Base-by-base conservation (phyloP, 257 asterid genomes). In the Nicotiana benthamiana region DNA sequence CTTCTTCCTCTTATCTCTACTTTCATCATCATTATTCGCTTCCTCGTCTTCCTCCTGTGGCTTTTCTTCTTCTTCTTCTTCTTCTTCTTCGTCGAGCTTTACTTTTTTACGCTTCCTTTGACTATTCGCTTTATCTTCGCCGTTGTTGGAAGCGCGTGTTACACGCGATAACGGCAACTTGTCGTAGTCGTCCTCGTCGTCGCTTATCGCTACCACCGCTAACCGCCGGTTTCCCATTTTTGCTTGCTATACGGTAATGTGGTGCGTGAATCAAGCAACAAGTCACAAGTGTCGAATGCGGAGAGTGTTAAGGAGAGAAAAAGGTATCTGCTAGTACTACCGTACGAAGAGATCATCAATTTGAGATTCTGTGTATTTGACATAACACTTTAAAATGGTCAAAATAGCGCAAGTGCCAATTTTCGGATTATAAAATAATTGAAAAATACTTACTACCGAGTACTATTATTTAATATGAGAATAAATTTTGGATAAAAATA, bases 51-150 rank as follows among this genome's bases (percentile, higher is more conserved):
- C 24, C 80, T 81, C 85, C 32, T 59, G 28, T 27, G 72, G 62
- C 72, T 3, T 36, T 11, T 48, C 65, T 52, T 57, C 59, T 24
- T 61, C 78, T 6, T n/a, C 46, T 28, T 83, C 84, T 2, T 80
- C 83, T 11, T 57, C 67, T 5, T 80, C 85, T 5, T 82, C 82
- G 46, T 10, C 77, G 26, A 83, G 82, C 80, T 77, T 84, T 82
- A 82, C 59, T 24, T 81, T 88, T 84, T 80, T 82, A 36, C 84
- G 86, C 70, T 88, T 90, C 76, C 84, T 52, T 51, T 84, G 54
- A 48, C 48, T 9, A 40, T 79, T 79, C 27, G 5, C 82, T 28
- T 13, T 79, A 12, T 48, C 82, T 28, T 16, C 65, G 34, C 32
- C 77, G 13, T 27, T 62, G 52, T 2, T 36, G 5, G 82, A 61